Base-by-base conservation (phyloP, 352 stramenopile species). In the Phytopythium helicoides region DNA sequence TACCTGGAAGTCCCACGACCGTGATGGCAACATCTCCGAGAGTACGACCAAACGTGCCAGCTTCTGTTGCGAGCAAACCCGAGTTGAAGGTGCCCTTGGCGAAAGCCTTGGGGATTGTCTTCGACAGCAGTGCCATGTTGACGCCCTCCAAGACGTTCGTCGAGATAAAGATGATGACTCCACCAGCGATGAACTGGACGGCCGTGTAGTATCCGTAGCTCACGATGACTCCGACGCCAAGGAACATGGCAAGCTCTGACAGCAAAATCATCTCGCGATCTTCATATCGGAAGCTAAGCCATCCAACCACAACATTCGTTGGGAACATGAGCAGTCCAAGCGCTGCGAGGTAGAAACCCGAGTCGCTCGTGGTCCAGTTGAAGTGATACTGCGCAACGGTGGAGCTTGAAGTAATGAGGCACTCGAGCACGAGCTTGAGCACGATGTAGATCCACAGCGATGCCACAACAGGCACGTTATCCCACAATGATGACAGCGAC, bases 71-170 rank as follows among this genome's bases (percentile, higher is more conserved):
- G n/a, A 98, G 64, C 45, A 98, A 71, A 5, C 95, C 95, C 26
- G 89, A 94, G 71, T 98, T 98, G 58, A 98, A 96, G 15, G 92
- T 98, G 28, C 92, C 94, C 16, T 87, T 86, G 2, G 94, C 92
- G 39, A 98, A 93, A 34, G 86, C 75, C 16, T 92, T 95, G 0
- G 90, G 89, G 47, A 98, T 97, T 18, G 96, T 93, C 72, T 98
- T 98, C 58, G 76, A 95, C 39, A 98, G 62, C 3, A 96, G 62
- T 37, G 87, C 94, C 70, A 97, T 97, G 55, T 97, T 96, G 26
- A 98, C 88, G 21, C 89, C 89, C 66, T 98, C 92, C 56, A 97
- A 84, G 15, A 96, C 86, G 69, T 97, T 98, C 21, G 86, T 96
- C 25, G 86, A 86, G 25, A 97, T 77, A 70, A 97, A 98, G 56